Percentiles rank a stretch among this genome's conserved stretches.
Evolutionary conservation across 2,329 filamentous ascomycete genomes (phyloP).

Genomic region (Aureobasidium lini): DNA sequence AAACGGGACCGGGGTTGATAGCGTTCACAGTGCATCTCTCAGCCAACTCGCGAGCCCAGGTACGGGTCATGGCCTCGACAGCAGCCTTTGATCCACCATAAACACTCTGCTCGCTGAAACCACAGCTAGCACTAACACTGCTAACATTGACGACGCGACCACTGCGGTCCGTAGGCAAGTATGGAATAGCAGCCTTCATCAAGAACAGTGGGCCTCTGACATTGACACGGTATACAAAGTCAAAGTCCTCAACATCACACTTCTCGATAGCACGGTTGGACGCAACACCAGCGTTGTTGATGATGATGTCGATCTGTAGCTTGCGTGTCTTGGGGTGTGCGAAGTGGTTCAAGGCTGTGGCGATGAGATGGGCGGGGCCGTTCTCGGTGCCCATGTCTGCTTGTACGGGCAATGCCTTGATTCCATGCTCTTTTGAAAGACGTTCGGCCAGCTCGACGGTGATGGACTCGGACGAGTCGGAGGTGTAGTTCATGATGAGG

Average conservation of each 20-base stretch:
- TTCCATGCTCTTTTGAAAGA: constrained; percentile 50
- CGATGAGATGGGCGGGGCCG: constrained; percentile 54
- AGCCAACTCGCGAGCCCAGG: constrained; percentile 56
- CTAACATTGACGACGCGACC: constrained; percentile 58
- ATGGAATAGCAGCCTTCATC: constrained; percentile 62
- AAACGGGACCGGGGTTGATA: constrained; percentile 59
- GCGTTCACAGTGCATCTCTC: constrained; percentile 58
- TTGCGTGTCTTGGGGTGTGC: constrained; percentile 43
- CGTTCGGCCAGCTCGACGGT: constrained; percentile 48
- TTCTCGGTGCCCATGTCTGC: constrained; percentile 61
- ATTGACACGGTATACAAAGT: constrained; percentile 68
- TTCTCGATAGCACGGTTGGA: constrained; percentile 59
- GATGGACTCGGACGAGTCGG: constrained; percentile 47
- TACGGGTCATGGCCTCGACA: constrained; percentile 61
- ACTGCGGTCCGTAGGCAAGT: constrained; percentile 60
- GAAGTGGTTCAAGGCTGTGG: constrained; percentile 53
- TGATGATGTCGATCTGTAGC: constrained; percentile 70
- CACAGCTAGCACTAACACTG: constrained; percentile 50
- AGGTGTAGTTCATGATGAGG: constrained; percentile 65
- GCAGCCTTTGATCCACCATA: constrained; percentile 62
- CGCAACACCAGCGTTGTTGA: constrained; percentile 75
- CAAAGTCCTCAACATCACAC: constrained; percentile 59
- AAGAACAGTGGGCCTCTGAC: constrained; percentile 74
- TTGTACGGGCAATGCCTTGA: constrained; percentile 57
- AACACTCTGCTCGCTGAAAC: constrained; percentile 52